Evolutionary conservation across 805 yeast genomes (phyloP).

Genomic region (Wickerhamomyces rabaulensis): DNA sequence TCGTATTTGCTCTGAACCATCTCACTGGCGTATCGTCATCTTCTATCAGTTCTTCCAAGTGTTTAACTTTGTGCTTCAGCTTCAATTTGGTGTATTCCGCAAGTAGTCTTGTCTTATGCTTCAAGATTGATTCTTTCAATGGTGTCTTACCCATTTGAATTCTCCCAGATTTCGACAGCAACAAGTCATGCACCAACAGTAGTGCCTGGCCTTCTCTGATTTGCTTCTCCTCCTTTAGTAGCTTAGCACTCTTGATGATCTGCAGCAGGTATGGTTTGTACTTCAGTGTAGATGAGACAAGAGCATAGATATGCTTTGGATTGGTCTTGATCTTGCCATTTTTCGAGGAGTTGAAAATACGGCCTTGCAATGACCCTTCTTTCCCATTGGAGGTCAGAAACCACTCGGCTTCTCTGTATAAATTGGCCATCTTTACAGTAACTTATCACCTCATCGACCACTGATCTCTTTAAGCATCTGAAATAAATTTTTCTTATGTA

Average conservation of each 20-base stretch:
- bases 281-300: conserved; percentile 71
- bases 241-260: conserved; percentile 61
- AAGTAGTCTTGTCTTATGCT: conserved; percentile 72
- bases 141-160: conserved; percentile 88
- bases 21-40: conserved; percentile 68
- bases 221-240: conserved; percentile 51
- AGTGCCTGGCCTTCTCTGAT: conserved; percentile 50
- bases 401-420: conserved; percentile 35
- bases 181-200: conserved; percentile 74
- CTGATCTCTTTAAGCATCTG: background rate
- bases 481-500: background rate
- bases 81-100: conserved; percentile 80
- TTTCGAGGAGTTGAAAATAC: conserved; percentile 47
- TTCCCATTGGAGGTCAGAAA: conserved; percentile 26
- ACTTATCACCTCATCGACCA: background rate
- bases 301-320: conserved; percentile 83
- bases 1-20: conserved; percentile 74
- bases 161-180: conserved; percentile 70
- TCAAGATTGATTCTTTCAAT: conserved; percentile 72
- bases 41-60: conserved; percentile 47
- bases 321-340: conserved; percentile 47
- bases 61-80: conserved; percentile 60
- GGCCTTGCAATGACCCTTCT: conserved; percentile 49
- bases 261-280: conserved; percentile 59
- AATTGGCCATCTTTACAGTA: conserved; percentile 19